These are phyloP conservation scores for Saccharomyces hybrid DNA, from an alignment of 1,139 yeast genomes.

Conservation along the genomic window DNA sequence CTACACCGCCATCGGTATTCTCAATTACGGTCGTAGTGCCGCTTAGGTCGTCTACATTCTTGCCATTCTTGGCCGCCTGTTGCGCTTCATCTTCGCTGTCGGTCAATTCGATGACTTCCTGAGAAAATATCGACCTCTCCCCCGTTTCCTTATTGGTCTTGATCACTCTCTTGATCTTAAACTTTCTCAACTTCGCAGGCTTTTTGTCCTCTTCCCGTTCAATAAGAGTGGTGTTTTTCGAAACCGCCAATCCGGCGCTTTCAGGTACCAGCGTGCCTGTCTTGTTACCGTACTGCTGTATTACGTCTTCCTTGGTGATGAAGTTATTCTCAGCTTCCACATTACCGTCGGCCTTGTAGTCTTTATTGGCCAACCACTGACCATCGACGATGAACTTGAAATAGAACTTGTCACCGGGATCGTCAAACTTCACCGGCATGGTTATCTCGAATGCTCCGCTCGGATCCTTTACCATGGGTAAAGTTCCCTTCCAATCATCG, in stretches of 20 bases:
- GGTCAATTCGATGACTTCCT: conserved; percentile 23
- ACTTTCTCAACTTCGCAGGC: conserved; percentile 16
- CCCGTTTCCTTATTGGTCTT: conserved; percentile 36
- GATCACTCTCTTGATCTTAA: conserved; percentile 32
- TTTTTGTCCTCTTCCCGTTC: background rate
- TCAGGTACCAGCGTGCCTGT: conserved; percentile 6
- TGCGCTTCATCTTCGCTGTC: conserved; percentile 16
- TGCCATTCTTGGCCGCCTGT: background rate
- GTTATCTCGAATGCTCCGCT: conserved; percentile 55
- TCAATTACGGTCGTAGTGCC: background rate
- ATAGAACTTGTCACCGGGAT: conserved; percentile 37
- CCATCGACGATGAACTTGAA: conserved; percentile 76
- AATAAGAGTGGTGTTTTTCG: background rate
- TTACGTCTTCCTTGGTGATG: conserved; percentile 34
- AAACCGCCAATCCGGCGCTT: conserved; percentile 4
- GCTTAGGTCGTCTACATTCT: background rate
- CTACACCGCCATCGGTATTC: background rate
- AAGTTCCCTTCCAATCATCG: conserved; percentile 62
- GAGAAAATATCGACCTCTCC: conserved; percentile 33
- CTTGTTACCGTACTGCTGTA: conserved; percentile 3
- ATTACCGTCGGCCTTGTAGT: conserved; percentile 40
- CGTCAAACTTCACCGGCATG: conserved; percentile 40
- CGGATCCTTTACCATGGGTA: conserved; percentile 50
- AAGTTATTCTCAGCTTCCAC: conserved; percentile 58
- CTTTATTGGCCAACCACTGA: conserved; percentile 49